Evolutionary conservation across 495 filamentous ascomycete species (phyloP), one percentile per base, ranked within the genome.

Genomic region (Penicillium desertorum): DNA sequence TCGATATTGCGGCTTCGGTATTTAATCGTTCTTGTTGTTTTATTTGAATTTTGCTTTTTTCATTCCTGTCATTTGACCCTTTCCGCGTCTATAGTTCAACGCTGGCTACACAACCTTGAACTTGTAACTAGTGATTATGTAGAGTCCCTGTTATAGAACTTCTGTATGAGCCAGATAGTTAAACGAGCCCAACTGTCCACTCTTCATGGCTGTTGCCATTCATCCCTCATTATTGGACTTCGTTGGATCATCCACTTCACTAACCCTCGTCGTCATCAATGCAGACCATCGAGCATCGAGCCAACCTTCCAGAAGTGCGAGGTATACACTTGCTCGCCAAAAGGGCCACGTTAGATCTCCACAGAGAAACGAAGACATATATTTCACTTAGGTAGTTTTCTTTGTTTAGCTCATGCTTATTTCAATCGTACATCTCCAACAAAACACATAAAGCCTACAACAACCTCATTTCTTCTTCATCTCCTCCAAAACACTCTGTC

Each of bases 391-490:
- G n/a, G n/a, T n/a, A 14, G 5, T 14, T 14, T 42, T 20, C 6
- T 2, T 23, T 22, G 4, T 1, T 22, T 4, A 3, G 42, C 22
- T 11, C 9, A 43, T 12, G 12, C 4, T 46, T 44, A 11, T 6
- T 46, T 58, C 32, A 48, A 56, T 23, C 14, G 27, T 47, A 39
- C 14, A 22, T 30, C 30, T 34, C 42, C 11, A 56, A 7, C 30
- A 41, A 39, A 51, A 37, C 16, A 9, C 36, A 1, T 2, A 17
- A n/a, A n/a, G 9, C 16, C 7, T 3, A 9, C 5, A n/a, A 0
- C 36, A 39, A 8, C 16, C 36, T 53, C 50, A 66, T 47, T 53
- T 66, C 49, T 59, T 66, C 59, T 69, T 71, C 55, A 62, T 63
- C 42, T 56, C 54, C 19, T 55, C 56, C 25, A 34, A 37, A 2